Evolutionary conservation across 1,284 basidiomycete species (phyloP).

Genomic region (Ustilago trichophora): DNA sequence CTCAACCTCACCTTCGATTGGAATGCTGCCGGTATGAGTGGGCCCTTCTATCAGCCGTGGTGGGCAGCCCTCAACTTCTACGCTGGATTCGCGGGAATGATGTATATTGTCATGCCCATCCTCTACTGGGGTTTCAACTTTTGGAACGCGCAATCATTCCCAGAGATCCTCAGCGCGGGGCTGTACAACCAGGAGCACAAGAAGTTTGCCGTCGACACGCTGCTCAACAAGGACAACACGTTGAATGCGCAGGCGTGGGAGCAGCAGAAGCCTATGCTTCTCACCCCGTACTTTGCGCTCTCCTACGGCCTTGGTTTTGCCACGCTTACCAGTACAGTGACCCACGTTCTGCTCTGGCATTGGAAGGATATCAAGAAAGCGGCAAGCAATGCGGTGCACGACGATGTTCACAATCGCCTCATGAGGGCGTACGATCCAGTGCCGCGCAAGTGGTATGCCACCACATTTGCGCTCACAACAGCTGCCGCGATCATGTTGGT

Average conservation of each 20-base stretch:
- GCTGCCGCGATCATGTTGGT: conserved; percentile 68
- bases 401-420: conserved; percentile 65
- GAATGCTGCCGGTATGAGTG: conserved; percentile 68
- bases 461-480: conserved; percentile 58
- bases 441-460: conserved; percentile 63
- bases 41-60: conserved; percentile 70
- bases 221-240: conserved; percentile 66
- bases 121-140: conserved; percentile 68
- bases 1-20: conserved; percentile 70
- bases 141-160: conserved; percentile 67
- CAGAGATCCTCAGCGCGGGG: conserved; percentile 68
- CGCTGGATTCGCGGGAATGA: conserved; percentile 66
- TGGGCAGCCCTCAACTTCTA: conserved; percentile 68
- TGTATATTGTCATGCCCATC: conserved; percentile 70
- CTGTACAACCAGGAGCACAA: conserved; percentile 64
- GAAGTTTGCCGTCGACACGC: conserved; percentile 52
- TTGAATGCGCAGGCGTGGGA: conserved; percentile 68
- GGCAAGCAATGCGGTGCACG: conserved; percentile 62
- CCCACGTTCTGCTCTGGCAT: conserved; percentile 71
- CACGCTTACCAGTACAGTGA: conserved; percentile 69
- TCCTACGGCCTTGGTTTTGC: conserved; percentile 69
- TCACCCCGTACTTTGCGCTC: conserved; percentile 70
- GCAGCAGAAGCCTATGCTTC: conserved; percentile 67
- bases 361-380: conserved; percentile 69
- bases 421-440: conserved; percentile 64